Base-by-base conservation (phyloP, 2,329 filamentous ascomycete genomes). In the Aspergillus vadensis region DNA sequence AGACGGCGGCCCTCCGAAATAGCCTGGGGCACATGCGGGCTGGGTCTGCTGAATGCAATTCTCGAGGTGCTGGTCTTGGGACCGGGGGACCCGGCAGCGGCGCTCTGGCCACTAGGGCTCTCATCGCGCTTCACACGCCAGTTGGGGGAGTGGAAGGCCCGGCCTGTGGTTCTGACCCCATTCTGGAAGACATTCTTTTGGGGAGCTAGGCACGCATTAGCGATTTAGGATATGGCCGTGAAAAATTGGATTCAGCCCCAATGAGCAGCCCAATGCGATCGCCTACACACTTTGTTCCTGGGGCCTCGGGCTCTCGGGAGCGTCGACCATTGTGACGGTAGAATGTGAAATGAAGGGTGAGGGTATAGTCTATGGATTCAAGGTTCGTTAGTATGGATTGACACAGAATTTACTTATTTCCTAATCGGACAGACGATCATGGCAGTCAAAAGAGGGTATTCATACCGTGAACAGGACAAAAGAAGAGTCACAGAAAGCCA, bases 1-100 rank as follows among this genome's bases (percentile, higher is more conserved):
- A 86, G 71, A 38, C 81, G 75, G 49, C 78, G 77, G 17, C 78
- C 77, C 60, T 77, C 76, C 5, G 69, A 71, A 43, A 78, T 76
- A 12, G 76, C 74, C 57, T 74, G 73, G 9, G 74, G 73, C 1
- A 72, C 72, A 60, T 75, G 71, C 27, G 67, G 58, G 54, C 68
- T 69, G 12, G 67, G 68, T 58, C 64, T 69, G 66, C 69, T 70
- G 62, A 75, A 74, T 44, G 73, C 65, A 15, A 69, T 61, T 47
- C 72, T 67, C 55, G 74, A 70, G 59, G 70, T 72, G 62, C 64
- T 72, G 61, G 66, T 69, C 54, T 62, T 67, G 51, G 64, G 65
- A 44, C 63, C 68, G n/a, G 68, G 68, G 21, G 72, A 68, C 12
- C 64, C 70, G 49, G 68, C 69, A 32, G 67, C 70, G 48, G 68